These are phyloP conservation scores for Smittium mucronatum DNA, from an alignment of 371 early-diverging fungal species.

Conservation along the genomic window DNA sequence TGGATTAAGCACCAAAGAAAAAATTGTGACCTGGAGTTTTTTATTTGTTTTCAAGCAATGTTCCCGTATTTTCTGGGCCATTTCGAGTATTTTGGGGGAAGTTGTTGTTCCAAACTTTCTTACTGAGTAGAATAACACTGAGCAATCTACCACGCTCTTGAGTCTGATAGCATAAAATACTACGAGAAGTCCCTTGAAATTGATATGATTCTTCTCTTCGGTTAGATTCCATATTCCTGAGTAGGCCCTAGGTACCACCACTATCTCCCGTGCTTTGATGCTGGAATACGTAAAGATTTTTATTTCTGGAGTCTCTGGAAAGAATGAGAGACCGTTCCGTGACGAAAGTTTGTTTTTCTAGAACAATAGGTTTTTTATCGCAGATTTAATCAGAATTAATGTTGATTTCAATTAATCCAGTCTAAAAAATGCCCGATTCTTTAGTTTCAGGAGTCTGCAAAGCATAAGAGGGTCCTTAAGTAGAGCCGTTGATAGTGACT, in stretches of 20 bases:
- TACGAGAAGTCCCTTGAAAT: not conserved
- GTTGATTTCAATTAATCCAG: not conserved
- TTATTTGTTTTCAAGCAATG: not conserved
- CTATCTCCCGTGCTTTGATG: not conserved
- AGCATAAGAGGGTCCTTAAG: not conserved
- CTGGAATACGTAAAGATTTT: not conserved
- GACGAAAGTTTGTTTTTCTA: not conserved
- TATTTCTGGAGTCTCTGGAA: not conserved
- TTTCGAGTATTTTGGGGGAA: not conserved
- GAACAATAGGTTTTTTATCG: not conserved
- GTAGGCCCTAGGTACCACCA: not conserved
- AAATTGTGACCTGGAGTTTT: not conserved
- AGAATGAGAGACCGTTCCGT: not conserved
- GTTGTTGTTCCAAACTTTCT: not conserved
- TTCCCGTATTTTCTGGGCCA: not conserved
- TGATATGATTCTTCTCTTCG: not conserved
- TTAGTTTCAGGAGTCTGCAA: not conserved
- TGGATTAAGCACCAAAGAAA: not conserved
- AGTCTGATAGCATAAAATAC: not conserved
- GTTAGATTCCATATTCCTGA: not conserved
- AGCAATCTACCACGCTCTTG: not conserved
- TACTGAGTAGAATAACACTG: not conserved
- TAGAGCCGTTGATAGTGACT: constrained; percentile 8
- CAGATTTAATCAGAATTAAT: not conserved
- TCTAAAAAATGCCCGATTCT: not conserved